Evolutionary conservation across 2,329 filamentous ascomycete genomes (phyloP), one percentile per base, ranked within the genome.

Genomic region (Ophiostoma piceae): DNA sequence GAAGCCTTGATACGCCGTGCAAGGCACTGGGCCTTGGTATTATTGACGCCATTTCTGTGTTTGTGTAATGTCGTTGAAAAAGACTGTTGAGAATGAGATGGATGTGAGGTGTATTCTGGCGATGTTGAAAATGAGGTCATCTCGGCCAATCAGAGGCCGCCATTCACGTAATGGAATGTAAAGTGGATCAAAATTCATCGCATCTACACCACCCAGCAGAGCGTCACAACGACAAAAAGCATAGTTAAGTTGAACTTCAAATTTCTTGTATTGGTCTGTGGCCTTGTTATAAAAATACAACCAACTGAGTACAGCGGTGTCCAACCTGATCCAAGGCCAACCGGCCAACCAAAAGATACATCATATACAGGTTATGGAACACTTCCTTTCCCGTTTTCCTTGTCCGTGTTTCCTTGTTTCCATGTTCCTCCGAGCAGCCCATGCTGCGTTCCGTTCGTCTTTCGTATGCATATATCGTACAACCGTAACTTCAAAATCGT

Each of bases 311-410:
- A 37, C 60, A 64, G 32, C 60, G 43, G 62, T 12, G 9, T 39
- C 35, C 22, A 65, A 51, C 62, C 35, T 14, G 57, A 60, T 43
- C 12, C 43, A 37, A 69, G 35, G n/a, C 68, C 29, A 54, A 16
- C 57, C 29, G 37, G 26, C n/a, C 64, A 9, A 6, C 51, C 64
- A 60, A 67, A 51, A 67, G 54, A 69, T 69, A 71, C 65, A 69
- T 57, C 41, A 66, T 71, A 71, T 67, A 71, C 70, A 71, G 41
- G 26, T 57, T n/a, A 54, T 62, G 11, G 62, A 65, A 32, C 60
- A 29, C 39, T 66, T 57, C 32, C 39, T 69, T 67, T 37, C 29
- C 68, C 29, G 37, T 67, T 35, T 35, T 67, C 16, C 8, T 57
- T 65, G 22, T 22, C n/a, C 11, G n/a, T 22, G 47, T 14, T 64